Evolutionary conservation across 2,329 filamentous ascomycete species (phyloP), one percentile per base, ranked within the genome.

Genomic region (Pyrenochaeta sp.): DNA sequence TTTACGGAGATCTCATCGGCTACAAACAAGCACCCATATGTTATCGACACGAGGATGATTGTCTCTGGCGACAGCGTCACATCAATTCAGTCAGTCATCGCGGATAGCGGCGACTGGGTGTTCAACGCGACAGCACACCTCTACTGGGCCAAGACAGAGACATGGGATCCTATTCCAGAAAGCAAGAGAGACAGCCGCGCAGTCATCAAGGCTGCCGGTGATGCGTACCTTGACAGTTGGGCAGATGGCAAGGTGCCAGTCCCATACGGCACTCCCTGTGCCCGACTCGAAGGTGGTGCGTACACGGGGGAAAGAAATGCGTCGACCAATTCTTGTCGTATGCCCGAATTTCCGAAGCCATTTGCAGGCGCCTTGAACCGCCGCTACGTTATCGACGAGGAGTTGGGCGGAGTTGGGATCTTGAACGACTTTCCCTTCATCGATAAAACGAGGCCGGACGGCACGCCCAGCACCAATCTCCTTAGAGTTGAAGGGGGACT

Each of bases 381-480:
- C 1, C 46, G 66, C 0, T 72, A 72, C 53, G 59, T 71, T 10
- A 63, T 72, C 25, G 69, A 72, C 40, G 65, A 71, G 53, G 66
- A 62, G 40, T 2, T 64, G 10, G 69, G 69, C 2, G 67, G 46
- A 2, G 47, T 72, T 43, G 64, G 50, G 25, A 64, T 72, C 13
- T 64, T 72, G 25, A 65, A 71, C 47, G 62, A 72, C 40, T 72
- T 72, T 44, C 69, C 69, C 25, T 72, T 72, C 47, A 68, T 72
- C 45, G 69, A 72, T 54, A 55, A 45, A 52, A 59, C 52, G 24
- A 70, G 58, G 56, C 67, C 67, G 15, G 57, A 72, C 39, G 67
- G 65, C 2, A 71, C 67, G n/a, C n/a, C 54, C 10, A 66, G 62
- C 44, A 66, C 47, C 5, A 70, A 72, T 45, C 57, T 70, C 24